Conservation (phyloP, 345 rosid genomes). For the Eucalyptus paniculata region DNA sequence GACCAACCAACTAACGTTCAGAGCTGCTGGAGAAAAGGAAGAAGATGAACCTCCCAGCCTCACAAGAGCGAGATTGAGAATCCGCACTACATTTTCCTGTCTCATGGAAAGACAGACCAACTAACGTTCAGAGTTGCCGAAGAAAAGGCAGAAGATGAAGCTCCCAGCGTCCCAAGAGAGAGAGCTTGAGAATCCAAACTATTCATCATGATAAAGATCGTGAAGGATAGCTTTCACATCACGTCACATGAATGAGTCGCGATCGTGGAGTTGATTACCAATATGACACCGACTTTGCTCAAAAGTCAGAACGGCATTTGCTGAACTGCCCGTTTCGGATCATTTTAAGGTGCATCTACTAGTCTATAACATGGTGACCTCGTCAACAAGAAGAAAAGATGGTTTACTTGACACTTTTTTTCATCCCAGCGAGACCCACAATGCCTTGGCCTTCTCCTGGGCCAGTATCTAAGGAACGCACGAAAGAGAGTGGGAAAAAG, state of each 20-base stretch:
- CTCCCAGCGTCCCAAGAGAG: neutral
- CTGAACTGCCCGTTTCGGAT: neutral
- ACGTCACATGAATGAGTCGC: neutral
- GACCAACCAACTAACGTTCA: neutral
- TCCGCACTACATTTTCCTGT: neutral
- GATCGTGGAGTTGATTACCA: neutral
- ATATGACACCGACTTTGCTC: neutral
- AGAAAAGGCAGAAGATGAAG: neutral
- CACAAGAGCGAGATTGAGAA: neutral
- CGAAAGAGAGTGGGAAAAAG: no score
- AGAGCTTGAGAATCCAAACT: neutral
- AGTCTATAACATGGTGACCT: neutral
- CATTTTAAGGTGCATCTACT: neutral
- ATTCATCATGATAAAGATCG: neutral
- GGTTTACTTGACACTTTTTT: no score
- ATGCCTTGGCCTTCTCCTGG: no score
- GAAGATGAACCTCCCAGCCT: neutral
- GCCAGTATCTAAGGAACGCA: no score
- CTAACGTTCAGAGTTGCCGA: neutral
- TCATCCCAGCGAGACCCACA: no score
- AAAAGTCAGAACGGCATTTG: neutral
- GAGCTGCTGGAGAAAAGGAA: neutral
- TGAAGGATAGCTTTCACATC: neutral
- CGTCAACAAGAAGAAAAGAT: neutral
- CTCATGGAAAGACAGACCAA: neutral